Percentiles rank a stretch among this genome's conserved stretches.
phyloP scores from a whole-genome alignment of 176 grass and related monocot genomes.

The Cenchrus purpureus region DNA sequence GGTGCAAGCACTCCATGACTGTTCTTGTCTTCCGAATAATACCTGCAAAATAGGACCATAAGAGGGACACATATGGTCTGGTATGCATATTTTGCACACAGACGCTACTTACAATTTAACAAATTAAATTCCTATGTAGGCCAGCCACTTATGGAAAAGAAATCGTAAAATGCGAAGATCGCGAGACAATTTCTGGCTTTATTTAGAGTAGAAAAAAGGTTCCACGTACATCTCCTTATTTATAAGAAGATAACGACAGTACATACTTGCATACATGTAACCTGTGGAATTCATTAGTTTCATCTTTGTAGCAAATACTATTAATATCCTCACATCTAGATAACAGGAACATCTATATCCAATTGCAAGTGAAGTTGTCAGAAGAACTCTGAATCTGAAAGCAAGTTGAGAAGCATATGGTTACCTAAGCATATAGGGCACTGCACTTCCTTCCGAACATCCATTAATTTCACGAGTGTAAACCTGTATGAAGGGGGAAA shows the following conservation, averaged over 20 bases:
- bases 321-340: not conserved
- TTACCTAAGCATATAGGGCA: constrained; percentile 83
- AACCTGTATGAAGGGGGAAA: constrained; percentile 53
- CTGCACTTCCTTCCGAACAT: constrained; percentile 70
- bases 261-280: not conserved
- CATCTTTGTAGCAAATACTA: constrained; percentile 16
- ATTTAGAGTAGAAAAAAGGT: not conserved
- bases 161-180: not conserved
- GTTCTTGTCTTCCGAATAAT: constrained; percentile 88
- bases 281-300: constrained; percentile 26
- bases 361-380: constrained; percentile 19
- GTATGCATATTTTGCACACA: constrained; percentile 29
- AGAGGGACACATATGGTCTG: constrained; percentile 25
- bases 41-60: constrained; percentile 56
- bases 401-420: constrained; percentile 14
- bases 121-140: constrained; percentile 30
- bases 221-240: not conserved
- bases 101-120: constrained; percentile 34
- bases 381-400: constrained; percentile 33
- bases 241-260: not conserved
- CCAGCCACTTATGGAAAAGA: constrained; percentile 7
- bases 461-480: constrained; percentile 58
- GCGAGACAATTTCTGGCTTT: not conserved
- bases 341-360: constrained; percentile 9
- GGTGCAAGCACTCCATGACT: constrained; percentile 91